Evolutionary conservation across 257 asterid species (phyloP).

Genomic region (Dorcoceras hygrometricum): DNA sequence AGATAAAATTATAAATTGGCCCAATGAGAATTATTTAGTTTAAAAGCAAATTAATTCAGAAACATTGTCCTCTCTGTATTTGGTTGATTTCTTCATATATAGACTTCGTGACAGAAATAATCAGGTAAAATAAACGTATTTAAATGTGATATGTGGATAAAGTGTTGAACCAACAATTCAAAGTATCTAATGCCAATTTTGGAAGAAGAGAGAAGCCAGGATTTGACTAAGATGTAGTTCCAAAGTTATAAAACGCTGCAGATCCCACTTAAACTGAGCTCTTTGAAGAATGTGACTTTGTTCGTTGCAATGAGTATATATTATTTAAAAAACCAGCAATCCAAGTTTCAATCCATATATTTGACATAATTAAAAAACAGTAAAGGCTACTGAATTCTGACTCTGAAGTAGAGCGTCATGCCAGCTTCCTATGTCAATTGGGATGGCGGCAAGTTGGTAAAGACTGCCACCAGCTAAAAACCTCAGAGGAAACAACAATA

Average conservation of each 20-base stretch:
- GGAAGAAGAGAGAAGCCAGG: not conserved
- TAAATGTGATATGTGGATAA: not conserved
- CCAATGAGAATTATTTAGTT: conserved; percentile 12
- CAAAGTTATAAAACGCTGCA: too few relatives aligned
- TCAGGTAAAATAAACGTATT: too few relatives aligned
- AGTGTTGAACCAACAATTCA: conserved; percentile 4
- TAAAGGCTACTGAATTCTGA: not conserved
- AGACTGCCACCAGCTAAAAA: too few relatives aligned
- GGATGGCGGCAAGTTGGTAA: not conserved
- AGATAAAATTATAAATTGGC: conserved; percentile 17
- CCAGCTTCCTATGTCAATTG: not conserved
- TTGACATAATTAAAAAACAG: too few relatives aligned
- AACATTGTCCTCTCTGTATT: not conserved
- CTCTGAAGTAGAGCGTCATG: not conserved
- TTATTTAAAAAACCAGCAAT: not conserved
- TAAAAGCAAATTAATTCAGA: not conserved
- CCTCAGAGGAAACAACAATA: too few relatives aligned
- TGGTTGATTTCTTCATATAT: too few relatives aligned
- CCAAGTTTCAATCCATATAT: not conserved
- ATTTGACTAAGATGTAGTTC: too few relatives aligned
- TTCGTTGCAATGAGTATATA: not conserved
- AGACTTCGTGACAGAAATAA: not conserved
- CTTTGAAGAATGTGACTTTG: not conserved
- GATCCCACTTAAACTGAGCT: too few relatives aligned
- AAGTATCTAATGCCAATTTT: not conserved